Conservation (phyloP, 176 grass and related monocot species). For the Carex littledalei region DNA sequence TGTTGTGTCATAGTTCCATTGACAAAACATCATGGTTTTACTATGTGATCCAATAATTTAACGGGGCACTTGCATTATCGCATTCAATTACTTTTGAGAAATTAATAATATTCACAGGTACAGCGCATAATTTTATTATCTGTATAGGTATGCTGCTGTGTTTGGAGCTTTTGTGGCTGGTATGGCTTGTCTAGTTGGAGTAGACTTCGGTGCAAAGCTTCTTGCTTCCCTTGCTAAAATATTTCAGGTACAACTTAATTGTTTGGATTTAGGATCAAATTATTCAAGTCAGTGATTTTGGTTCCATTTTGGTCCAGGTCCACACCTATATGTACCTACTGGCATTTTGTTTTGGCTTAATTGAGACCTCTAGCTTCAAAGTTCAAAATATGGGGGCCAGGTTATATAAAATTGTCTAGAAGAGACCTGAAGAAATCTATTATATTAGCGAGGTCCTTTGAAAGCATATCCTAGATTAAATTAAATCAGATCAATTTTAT, state of each 20-base stretch:
- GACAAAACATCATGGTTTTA: background rate
- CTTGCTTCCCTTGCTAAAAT: slow-evolving; percentile 61
- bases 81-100: background rate
- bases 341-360: background rate
- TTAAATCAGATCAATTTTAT: background rate
- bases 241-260: slow-evolving; percentile 61
- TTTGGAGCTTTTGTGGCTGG: slow-evolving; percentile 92
- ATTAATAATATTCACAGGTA: slow-evolving; percentile 10
- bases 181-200: slow-evolving; percentile 86
- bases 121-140: slow-evolving; percentile 1
- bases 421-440: background rate
- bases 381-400: no score
- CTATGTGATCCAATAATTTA: background rate
- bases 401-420: background rate
- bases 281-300: background rate
- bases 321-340: background rate
- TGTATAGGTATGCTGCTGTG: slow-evolving; percentile 70
- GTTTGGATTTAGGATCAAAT: background rate
- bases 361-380: background rate
- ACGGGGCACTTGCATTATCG: background rate
- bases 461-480: background rate
- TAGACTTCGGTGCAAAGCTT: slow-evolving; percentile 85
- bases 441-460: background rate
- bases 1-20: background rate
- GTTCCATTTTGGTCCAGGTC: background rate